Base-by-base conservation (phyloP, 768 basidiomycete genomes). In the Calocybe indica region DNA sequence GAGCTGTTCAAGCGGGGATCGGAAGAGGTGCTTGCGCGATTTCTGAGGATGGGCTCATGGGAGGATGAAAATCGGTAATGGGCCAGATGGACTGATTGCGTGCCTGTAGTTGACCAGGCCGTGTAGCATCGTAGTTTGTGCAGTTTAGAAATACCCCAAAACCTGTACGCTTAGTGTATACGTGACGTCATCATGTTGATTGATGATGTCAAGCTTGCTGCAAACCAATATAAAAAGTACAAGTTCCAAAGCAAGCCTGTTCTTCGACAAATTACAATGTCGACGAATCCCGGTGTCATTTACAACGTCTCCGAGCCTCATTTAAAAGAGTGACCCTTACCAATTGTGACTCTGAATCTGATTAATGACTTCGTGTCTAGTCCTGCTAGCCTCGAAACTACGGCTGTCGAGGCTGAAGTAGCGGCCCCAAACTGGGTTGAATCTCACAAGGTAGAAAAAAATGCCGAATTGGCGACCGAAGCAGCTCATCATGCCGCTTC, bases 1-100 rank as follows among this genome's bases (percentile, higher is more conserved):
- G 92, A 94, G 50, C 57, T 87, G 36, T 92, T 93, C 68, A 93
- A 92, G 63, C 80, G 79, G 44, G 85, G 85, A 10, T 92, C 90
- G 2, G 91, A 94, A 62, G 87, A 93, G 56, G 89, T 92, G 22
- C 72, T 94, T 29, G 80, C 86, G 7, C 73, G 87, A 41, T 92
- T 94, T 65, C 68, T 92, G 69, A 85, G 79, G 58, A 83, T 85
- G 77, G 81, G 84, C 14, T 78, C 83, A 41, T 84, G 79, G 75
- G 84, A 84, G 49, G 76, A 80, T 28, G 79, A 80, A 41, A 61
- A 50, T 33, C 53, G 39, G 37, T 53, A 43, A 47, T 41, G 37
- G 45, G 22, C 22, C 4, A 22, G 22, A 22, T 4, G 22, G 22
- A 22, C 22, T 1, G 22, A 22, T 22, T 22, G 22, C 22, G 22